Evolutionary conservation across 805 yeast genomes (phyloP).

Genomic region (Zygosaccharomyces siamensis): DNA sequence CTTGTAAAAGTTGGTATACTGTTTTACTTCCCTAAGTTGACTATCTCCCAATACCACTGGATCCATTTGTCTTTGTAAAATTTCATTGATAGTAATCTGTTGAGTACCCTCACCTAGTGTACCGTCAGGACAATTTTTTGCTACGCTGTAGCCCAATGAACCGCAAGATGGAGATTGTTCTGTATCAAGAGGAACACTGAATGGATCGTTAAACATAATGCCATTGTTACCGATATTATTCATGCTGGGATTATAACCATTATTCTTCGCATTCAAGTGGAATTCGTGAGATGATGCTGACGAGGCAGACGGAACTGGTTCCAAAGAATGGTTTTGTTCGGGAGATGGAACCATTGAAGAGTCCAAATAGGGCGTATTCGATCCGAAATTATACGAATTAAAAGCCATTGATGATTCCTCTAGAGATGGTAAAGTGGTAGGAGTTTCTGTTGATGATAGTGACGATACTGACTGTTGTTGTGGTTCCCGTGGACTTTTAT

Average conservation of each 20-base stretch:
- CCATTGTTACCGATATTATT: neutral
- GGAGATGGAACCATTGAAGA: constrained; percentile 21
- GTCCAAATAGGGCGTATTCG: neutral
- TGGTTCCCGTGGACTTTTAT: neutral
- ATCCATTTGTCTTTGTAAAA: constrained; percentile 16
- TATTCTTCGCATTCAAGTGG: neutral
- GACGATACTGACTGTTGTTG: neutral
- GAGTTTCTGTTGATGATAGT: constrained; percentile 3
- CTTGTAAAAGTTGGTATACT: constrained; percentile 32
- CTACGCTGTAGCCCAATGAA: constrained; percentile 3
- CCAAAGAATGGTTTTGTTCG: constrained; percentile 20
- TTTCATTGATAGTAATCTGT: constrained; percentile 7
- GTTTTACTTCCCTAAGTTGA: constrained; percentile 28
- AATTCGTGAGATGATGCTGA: constrained; percentile 24
- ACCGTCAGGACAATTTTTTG: neutral
- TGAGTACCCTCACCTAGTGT: neutral
- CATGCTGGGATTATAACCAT: neutral
- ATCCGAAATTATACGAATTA: constrained; percentile 2
- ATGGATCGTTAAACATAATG: constrained; percentile 13
- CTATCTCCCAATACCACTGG: constrained; percentile 20
- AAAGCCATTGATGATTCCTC: constrained; percentile 19
- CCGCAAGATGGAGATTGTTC: constrained; percentile 18
- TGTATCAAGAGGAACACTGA: constrained; percentile 20
- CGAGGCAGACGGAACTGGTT: constrained; percentile 21
- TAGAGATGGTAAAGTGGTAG: constrained; percentile 5